Percentiles rank a stretch among this genome's conserved stretches.
phyloP scores from a whole-genome alignment of 176 grass and related monocot genomes.

The Poa annua region DNA sequence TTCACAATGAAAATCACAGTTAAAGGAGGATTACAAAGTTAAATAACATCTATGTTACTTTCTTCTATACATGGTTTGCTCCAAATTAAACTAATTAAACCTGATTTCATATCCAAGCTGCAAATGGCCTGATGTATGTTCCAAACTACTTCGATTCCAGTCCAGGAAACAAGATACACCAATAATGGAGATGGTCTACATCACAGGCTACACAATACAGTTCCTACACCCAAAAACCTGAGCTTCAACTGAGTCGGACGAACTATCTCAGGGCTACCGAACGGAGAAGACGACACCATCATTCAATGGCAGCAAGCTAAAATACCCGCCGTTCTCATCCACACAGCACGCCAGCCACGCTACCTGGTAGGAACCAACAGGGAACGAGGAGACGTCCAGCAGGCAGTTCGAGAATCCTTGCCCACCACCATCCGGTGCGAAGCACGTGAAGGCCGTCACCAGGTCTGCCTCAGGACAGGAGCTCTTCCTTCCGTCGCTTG shows the following conservation, averaged over 20 bases:
- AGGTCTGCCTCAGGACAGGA: constrained; percentile 11
- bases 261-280: constrained; percentile 36
- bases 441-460: constrained; percentile 50
- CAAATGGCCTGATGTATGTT: too few relatives aligned
- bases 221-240: not conserved
- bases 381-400: constrained; percentile 67
- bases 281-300: constrained; percentile 52
- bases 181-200: not conserved
- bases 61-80: too few relatives aligned
- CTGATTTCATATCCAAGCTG: too few relatives aligned
- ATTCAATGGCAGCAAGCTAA: constrained; percentile 73
- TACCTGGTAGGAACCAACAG: constrained; percentile 64
- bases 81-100: too few relatives aligned
- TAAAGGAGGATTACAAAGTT: not conserved
- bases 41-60: too few relatives aligned
- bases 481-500: not conserved
- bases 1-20: not conserved
- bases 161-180: not conserved
- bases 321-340: constrained; percentile 53
- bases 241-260: not conserved
- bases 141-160: too few relatives aligned
- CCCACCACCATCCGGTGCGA: constrained; percentile 50
- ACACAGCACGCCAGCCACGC: constrained; percentile 72
- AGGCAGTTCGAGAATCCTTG: constrained; percentile 70
- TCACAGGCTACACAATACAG: not conserved